phyloP scores from a whole-genome alignment of 225 moss, liverwort and hornwort species.

The Polytrichum formosum region DNA sequence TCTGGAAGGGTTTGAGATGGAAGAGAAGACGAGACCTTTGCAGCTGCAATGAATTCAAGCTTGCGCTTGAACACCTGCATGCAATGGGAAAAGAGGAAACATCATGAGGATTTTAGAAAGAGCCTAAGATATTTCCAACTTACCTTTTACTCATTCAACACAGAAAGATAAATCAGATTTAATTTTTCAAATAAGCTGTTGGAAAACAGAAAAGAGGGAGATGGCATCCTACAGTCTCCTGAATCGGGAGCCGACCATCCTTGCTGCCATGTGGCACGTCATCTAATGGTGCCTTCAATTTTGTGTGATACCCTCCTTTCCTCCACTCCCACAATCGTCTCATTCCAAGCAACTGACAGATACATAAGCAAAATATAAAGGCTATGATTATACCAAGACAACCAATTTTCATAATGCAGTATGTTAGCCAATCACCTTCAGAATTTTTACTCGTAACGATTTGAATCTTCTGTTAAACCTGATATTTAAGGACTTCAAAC shows the following conservation, averaged over 20 bases:
- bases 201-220: conserved; percentile 34
- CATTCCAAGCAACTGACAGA: conserved; percentile 70
- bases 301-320: conserved; percentile 78
- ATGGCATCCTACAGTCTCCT: conserved; percentile 86
- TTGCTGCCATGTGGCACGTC: conserved; percentile 65
- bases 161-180: too few species aligned
- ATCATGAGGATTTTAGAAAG: too few species aligned
- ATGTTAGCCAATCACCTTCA: too few species aligned
- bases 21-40: conserved; percentile 76
- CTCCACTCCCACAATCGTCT: conserved; percentile 89
- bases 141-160: too few species aligned
- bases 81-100: not conserved
- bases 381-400: not conserved
- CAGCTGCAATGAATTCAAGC: conserved; percentile 84
- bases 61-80: conserved; percentile 82
- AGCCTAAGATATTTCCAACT: too few species aligned
- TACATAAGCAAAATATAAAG: conserved; percentile 20
- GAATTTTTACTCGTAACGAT: too few species aligned
- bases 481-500: too few species aligned
- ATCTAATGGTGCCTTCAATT: conserved; percentile 85
- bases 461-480: too few species aligned
- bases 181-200: conserved; percentile 25
- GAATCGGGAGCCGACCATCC: conserved; percentile 62
- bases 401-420: too few species aligned
- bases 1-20: conserved; percentile 67